Conservation (phyloP, 345 rosid genomes). For the Kernera saxatilis region DNA sequence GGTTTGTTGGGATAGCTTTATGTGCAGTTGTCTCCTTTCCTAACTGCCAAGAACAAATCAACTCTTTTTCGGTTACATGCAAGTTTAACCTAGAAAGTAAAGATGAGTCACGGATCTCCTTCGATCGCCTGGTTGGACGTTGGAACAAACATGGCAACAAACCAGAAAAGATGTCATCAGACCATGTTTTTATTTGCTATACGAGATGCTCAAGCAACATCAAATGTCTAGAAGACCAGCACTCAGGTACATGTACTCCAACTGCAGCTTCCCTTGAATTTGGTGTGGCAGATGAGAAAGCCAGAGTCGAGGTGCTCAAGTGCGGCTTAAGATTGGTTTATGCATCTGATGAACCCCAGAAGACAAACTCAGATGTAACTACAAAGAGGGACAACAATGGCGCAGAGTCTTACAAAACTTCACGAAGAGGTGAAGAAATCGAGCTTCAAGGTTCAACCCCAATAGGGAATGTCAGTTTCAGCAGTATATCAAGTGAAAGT, state of each 20-base stretch:
- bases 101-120: background rate
- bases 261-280: background rate
- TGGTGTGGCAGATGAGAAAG: background rate
- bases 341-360: conserved; percentile 1
- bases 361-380: background rate
- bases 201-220: background rate
- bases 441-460: background rate
- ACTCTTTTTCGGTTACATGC: conserved; percentile 8
- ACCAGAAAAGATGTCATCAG: background rate
- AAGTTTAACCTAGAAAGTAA: background rate
- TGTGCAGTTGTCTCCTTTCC: conserved; percentile 10
- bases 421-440: background rate
- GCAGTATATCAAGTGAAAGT: background rate
- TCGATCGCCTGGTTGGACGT: background rate
- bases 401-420: background rate
- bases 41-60: background rate
- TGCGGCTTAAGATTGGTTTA: conserved; percentile 7
- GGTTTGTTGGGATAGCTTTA: conserved; percentile 8
- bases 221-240: background rate
- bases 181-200: conserved; percentile 5
- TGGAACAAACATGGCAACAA: background rate
- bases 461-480: background rate
- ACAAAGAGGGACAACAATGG: background rate
- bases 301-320: background rate
- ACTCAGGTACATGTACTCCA: background rate